phyloP scores from a whole-genome alignment of 1,284 basidiomycete genomes.

The Vanrija sp. region DNA sequence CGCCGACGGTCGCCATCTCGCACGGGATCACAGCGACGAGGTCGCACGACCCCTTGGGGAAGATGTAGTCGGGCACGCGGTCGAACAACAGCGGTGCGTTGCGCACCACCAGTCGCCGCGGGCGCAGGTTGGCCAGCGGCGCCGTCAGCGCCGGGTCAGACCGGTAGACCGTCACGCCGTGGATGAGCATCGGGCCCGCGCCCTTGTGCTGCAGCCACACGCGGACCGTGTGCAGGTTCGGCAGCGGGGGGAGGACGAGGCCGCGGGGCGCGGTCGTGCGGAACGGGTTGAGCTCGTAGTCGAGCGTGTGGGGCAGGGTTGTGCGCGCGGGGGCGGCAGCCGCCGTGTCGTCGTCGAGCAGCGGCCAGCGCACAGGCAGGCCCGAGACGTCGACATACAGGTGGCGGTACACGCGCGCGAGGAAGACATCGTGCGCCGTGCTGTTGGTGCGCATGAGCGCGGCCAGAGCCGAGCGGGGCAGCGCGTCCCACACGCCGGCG shows the following conservation, averaged over 20 bases:
- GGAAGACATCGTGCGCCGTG: not conserved
- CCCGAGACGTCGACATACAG: not conserved
- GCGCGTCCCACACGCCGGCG: not conserved
- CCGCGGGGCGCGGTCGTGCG: not conserved
- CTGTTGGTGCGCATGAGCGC: not conserved
- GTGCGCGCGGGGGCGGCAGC: no score
- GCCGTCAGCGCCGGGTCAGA: not conserved
- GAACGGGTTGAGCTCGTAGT: not conserved
- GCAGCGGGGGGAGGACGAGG: not conserved
- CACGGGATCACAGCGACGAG: not conserved
- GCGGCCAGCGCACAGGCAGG: no score
- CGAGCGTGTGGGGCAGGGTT: not conserved
- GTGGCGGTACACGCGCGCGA: slow-evolving; percentile 1
- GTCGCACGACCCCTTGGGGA: not conserved
- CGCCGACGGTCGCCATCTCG: slow-evolving; percentile 12
- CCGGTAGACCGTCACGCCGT: not conserved
- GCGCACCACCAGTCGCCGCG: slow-evolving; percentile 3
- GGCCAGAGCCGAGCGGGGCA: not conserved
- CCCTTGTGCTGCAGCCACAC: not conserved
- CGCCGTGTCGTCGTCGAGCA: no score
- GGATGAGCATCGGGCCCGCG: not conserved
- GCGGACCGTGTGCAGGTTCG: not conserved
- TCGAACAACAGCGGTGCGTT: slow-evolving; percentile 11
- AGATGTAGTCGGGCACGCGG: not conserved
- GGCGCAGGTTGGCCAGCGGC: not conserved